phyloP scores from a whole-genome alignment of 2,329 filamentous ascomycete species.

The Alternaria atra region DNA sequence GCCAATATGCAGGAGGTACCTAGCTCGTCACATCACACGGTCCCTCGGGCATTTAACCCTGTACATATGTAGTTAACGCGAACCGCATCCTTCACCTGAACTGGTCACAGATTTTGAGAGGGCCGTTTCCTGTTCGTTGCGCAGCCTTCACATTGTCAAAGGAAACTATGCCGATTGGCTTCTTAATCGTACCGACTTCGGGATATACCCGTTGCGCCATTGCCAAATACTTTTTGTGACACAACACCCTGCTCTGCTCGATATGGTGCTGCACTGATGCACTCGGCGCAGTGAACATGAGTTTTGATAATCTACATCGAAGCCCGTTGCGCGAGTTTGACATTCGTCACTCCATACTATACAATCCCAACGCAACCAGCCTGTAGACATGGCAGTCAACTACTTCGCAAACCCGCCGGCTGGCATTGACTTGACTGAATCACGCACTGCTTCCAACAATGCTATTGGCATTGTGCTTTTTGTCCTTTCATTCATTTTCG shows the following conservation, averaged over 20 bases:
- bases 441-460: conserved; percentile 32
- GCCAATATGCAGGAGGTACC: not conserved
- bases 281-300: not conserved
- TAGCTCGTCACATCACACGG: not conserved
- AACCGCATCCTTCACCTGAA: not conserved
- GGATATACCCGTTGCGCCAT: not conserved
- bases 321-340: not conserved
- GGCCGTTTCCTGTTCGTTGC: not conserved
- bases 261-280: not conserved
- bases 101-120: not conserved
- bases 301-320: not conserved
- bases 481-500: conserved; percentile 29
- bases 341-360: not conserved
- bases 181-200: not conserved
- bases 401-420: conserved; percentile 28
- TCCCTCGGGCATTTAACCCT: not conserved
- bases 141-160: not conserved
- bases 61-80: not conserved
- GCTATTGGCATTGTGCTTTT: conserved; percentile 34
- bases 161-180: not conserved
- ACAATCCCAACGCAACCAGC: not conserved
- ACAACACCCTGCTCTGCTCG: not conserved
- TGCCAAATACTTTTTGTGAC: not conserved
- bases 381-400: conserved; percentile 10
- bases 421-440: conserved; percentile 30